phyloP scores from a whole-genome alignment of 805 yeast species.

The Lachancea waltii region DNA sequence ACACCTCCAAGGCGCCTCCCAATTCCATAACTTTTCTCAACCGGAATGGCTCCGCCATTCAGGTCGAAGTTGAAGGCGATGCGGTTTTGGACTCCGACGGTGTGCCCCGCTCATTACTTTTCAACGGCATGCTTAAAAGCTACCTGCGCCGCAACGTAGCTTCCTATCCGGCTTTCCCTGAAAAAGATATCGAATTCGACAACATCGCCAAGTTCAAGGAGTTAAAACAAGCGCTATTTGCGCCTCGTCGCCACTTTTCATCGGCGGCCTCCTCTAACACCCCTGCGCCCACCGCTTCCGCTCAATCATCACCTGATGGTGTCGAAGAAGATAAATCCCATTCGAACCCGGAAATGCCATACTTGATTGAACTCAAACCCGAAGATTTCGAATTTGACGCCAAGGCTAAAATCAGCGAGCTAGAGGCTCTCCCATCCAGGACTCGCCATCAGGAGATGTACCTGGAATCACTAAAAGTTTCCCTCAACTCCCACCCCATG shows the following conservation, averaged over 20 bases:
- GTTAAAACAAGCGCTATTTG: not conserved
- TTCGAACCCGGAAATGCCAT: slow-evolving; percentile 1
- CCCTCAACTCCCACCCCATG: slow-evolving; percentile 27
- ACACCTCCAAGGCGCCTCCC: slow-evolving; percentile 3
- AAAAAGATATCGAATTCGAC: slow-evolving; percentile 6
- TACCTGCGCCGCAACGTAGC: slow-evolving; percentile 7
- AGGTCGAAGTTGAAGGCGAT: slow-evolving; percentile 1
- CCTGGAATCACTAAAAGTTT: slow-evolving; percentile 31
- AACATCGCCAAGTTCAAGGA: slow-evolving; percentile 5
- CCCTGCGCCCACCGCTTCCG: not conserved
- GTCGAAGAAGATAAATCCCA: no score
- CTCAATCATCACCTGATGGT: not conserved
- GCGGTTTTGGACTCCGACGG: slow-evolving; percentile 1
- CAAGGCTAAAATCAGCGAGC: slow-evolving; percentile 18
- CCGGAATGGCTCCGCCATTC: slow-evolving; percentile 7
- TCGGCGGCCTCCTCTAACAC: not conserved
- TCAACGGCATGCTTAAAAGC: slow-evolving; percentile 10
- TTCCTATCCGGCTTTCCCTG: slow-evolving; percentile 2
- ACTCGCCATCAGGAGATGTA: slow-evolving; percentile 28
- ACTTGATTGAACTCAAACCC: slow-evolving; percentile 7
- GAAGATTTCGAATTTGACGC: slow-evolving; percentile 26
- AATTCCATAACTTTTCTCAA: slow-evolving; percentile 10
- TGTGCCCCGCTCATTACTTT: slow-evolving; percentile 6
- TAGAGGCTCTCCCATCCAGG: slow-evolving; percentile 21
- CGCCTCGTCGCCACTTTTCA: not conserved